These are phyloP conservation scores for Rhododendron ferrugineum DNA, from an alignment of 148 eudicot species.

Conservation along the genomic window DNA sequence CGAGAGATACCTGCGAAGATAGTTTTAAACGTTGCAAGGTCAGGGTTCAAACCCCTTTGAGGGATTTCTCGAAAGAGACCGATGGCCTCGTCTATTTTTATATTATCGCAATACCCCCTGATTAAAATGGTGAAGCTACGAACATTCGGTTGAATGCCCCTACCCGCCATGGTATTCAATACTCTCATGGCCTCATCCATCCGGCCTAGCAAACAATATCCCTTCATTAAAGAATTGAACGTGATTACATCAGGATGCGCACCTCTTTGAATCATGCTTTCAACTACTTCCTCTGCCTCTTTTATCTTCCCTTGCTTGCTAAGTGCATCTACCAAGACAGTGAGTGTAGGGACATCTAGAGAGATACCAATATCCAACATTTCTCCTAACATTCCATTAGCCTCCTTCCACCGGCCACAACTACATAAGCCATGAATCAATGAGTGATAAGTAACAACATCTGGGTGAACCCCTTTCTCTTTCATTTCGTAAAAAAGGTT, in stretches of 20 bases:
- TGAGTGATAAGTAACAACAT: not conserved
- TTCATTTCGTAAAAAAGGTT: constrained; percentile 2
- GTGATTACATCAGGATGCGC: not conserved
- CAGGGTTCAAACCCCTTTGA: too few relatives aligned
- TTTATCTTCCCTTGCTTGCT: not conserved
- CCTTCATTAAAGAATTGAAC: not conserved
- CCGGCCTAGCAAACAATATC: too few relatives aligned
- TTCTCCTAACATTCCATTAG: not conserved
- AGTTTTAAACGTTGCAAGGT: too few relatives aligned
- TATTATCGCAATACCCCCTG: too few relatives aligned
- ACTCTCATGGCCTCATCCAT: too few relatives aligned
- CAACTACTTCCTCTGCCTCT: not conserved
- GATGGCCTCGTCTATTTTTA: too few relatives aligned
- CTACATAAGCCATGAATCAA: not conserved
- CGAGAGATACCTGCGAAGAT: too few relatives aligned
- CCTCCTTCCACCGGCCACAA: not conserved
- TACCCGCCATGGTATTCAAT: too few relatives aligned
- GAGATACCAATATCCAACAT: not conserved
- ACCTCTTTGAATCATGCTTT: not conserved
- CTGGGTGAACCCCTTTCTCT: not conserved
- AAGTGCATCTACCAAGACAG: not conserved
- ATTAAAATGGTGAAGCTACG: too few relatives aligned
- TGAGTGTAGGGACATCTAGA: not conserved
- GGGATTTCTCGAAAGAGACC: too few relatives aligned
- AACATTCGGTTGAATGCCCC: too few relatives aligned